Conservation (phyloP, 1,284 basidiomycete species). For the Tilletia walkeri region DNA sequence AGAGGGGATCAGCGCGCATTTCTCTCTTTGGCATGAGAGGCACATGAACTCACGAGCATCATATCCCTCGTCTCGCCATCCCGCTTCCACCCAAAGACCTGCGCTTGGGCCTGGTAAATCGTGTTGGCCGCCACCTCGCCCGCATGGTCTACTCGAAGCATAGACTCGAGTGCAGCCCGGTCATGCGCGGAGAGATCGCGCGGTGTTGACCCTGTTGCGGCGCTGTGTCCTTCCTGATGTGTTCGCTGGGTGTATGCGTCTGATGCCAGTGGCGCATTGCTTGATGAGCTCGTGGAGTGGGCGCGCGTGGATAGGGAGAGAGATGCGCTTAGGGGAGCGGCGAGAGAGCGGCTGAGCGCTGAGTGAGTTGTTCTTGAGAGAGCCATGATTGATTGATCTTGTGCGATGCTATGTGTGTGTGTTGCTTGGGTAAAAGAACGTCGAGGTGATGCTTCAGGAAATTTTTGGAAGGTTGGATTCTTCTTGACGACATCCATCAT, state of each 20-base stretch:
- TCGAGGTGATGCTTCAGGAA: not conserved
- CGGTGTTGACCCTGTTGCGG: conserved; percentile 16
- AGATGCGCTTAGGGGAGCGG: no score
- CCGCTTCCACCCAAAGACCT: conserved; percentile 45
- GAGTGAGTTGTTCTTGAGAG: not conserved
- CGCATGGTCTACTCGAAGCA: conserved; percentile 54
- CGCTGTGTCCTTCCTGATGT: not conserved
- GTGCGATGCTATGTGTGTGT: not conserved
- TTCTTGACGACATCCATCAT: conserved; percentile 1
- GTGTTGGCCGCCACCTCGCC: conserved; percentile 55
- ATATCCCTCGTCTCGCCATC: conserved; percentile 39
- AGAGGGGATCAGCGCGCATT: not conserved
- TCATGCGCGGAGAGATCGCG: conserved; percentile 30
- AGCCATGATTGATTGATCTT: not conserved
- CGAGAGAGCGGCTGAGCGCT: no score
- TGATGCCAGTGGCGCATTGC: conserved; percentile 1
- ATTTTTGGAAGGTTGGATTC: not conserved
- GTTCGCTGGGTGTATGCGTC: not conserved
- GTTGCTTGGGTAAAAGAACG: not conserved
- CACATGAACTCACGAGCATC: conserved; percentile 26
- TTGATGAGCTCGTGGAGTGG: not conserved
- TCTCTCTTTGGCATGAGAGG: no score
- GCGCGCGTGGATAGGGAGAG: not conserved
- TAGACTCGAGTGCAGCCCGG: conserved; percentile 36
- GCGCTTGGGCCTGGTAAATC: conserved; percentile 53